Base-by-base conservation (phyloP, 2,329 filamentous ascomycete genomes). In the Hansfordia pulvinata region DNA sequence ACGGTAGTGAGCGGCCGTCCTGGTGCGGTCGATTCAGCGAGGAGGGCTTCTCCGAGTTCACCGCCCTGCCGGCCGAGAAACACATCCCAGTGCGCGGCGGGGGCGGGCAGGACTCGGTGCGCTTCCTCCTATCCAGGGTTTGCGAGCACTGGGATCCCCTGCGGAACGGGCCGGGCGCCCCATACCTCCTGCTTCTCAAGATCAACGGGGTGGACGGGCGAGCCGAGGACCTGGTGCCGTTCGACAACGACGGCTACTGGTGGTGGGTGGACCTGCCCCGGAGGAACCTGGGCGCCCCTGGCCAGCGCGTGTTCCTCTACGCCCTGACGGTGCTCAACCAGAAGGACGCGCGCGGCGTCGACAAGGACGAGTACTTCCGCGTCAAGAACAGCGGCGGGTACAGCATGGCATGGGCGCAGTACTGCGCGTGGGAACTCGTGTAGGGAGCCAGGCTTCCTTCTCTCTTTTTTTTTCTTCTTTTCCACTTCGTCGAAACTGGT, bases 71-170 rank as follows among this genome's bases (percentile, higher is more conserved):
- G 0, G 45, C 52, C 4, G 47, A 51, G 26, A 68, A 67, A 34
- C 58, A 69, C 17, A 74, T 93, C 31, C 55, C 63, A 2, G 64
- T 83, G 4, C 44, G 67, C 35, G 66, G 70, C 38, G 40, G 52
- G 18, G n/a, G n/a, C n/a, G n/a, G n/a, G n/a, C n/a, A n/a, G n/a
- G 53, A 64, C 20, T 53, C 64, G 2, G 56, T 90, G 16, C 70
- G 82, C 10, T 93, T 96, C 53, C 77, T 82, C 42, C 86, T 93
- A 44, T 69, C 69, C 28, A 78, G 80, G 31, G 44, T 77, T 8
- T 96, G 88, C 47, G 69, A 73, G 42, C 88, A 96, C 49, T 93
- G 82, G 82, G 73, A 74, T 22, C 60, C 76, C n/a, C 66, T 76
- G 36, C 66, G 64, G 33, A 64, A 80, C 35, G 80, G 78, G 1